Conservation (phyloP, 257 asterid species). For the Asclepias syriaca region DNA sequence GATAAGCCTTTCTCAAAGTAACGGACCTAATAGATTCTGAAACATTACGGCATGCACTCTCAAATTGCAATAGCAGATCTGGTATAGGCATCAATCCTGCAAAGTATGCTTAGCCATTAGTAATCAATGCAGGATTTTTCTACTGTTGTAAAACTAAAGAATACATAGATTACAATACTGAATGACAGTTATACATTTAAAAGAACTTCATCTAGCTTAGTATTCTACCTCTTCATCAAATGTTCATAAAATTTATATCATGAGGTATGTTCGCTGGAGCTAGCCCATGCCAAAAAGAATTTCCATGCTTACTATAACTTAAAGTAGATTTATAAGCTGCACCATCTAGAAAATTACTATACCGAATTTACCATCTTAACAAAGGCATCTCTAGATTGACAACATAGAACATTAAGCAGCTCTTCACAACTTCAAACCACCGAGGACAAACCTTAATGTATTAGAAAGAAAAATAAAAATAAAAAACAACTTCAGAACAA, state of each 20-base stretch:
- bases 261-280: background rate
- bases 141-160: background rate
- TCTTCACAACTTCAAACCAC: background rate
- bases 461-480: background rate
- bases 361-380: background rate
- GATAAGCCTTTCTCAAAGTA: background rate
- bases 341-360: background rate
- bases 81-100: constrained; percentile 88
- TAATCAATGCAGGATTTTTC: background rate
- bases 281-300: background rate
- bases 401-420: background rate
- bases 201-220: background rate
- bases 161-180: background rate
- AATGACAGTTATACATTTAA: background rate
- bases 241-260: background rate
- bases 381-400: background rate
- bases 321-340: background rate
- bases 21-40: constrained; percentile 83
- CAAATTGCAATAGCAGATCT: constrained; percentile 79
- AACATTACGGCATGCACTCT: constrained; percentile 76
- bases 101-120: constrained; percentile 23
- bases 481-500: background rate
- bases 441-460: background rate
- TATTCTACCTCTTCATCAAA: background rate
- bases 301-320: background rate